Conservation (phyloP, 1,139 yeast species). For the Blastobotrys apis region DNA sequence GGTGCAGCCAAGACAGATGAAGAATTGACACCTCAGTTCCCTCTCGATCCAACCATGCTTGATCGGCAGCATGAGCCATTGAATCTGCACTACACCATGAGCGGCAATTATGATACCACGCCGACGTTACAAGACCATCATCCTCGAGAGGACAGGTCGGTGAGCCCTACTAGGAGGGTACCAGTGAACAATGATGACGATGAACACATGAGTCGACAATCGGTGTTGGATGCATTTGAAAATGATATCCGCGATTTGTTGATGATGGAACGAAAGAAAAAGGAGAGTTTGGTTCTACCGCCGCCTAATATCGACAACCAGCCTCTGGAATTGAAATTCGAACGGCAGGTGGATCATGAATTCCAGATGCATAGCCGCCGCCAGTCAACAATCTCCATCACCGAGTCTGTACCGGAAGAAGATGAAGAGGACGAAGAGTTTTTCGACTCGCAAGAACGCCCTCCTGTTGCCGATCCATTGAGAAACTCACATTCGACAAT, state of each 20-base stretch:
- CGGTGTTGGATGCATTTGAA: slow-evolving; percentile 23
- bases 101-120: no score
- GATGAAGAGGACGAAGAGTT: no score
- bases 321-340: slow-evolving; percentile 7
- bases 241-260: slow-evolving; percentile 21
- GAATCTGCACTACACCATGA: no score
- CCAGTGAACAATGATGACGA: no score
- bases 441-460: no score
- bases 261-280: slow-evolving; percentile 12
- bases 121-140: no score
- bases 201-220: slow-evolving; percentile 18
- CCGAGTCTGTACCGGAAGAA: no score
- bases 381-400: background rate
- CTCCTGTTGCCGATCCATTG: no score
- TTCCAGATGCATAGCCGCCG: background rate
- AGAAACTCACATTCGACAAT: slow-evolving; percentile 15
- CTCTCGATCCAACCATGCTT: slow-evolving; percentile 5
- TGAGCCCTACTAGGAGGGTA: no score
- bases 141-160: no score
- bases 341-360: background rate
- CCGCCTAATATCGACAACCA: no score
- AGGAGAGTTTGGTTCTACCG: no score
- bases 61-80: slow-evolving; percentile 5
- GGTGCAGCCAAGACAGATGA: background rate
- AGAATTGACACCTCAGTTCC: background rate